Evolutionary conservation across 345 rosid genomes (phyloP), one percentile per base, ranked within the genome.

Genomic region (Eucalyptus dawsonii): DNA sequence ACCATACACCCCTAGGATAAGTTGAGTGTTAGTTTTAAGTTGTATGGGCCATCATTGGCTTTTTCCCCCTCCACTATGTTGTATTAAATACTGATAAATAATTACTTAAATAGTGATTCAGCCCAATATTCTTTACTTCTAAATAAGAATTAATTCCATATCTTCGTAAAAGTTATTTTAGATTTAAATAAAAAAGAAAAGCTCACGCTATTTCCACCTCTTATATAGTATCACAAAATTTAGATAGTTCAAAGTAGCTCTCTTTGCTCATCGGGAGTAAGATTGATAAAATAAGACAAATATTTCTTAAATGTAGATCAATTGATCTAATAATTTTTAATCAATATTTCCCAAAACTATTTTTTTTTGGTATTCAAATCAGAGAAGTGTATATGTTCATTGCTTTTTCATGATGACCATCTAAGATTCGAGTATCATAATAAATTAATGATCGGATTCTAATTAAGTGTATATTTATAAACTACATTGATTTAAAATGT

Each of bases 191-290:
- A 22, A 54, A 58, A 24, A 58, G 0, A 60, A 60, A 27, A 1
- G 37, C 21, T n/a, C 11, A 27, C 4, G 16, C 0, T 65, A 2
- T 15, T 65, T 1, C 21, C 1, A 0, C 76, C 37, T 31, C 11
- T n/a, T n/a, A 67, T 14, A 67, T 31, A 15, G 21, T 0, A 14
- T 67, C 40, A 2, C 5, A 14, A 67, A 31, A 1, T 7, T 67
- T 67, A 15, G 0, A 31, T 31, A 2, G 21, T 67, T 31, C 69
- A 16, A 67, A 0, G 76, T n/a, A 15, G 6, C 21, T n/a, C 6
- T 65, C 37, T 8, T 67, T 1, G 14, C 44, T 69, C 13, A 34
- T 69, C 11, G 0, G 40, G 21, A 69, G 24, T 72, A 37, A 72
- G 81, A 72, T 72, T 34, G 25, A 72, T 9, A 7, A 72, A 72